Percentiles rank a stretch among this genome's conserved stretches.
Conservation (phyloP, 2,329 filamentous ascomycete species). For the Sporothrix humicola region DNA sequence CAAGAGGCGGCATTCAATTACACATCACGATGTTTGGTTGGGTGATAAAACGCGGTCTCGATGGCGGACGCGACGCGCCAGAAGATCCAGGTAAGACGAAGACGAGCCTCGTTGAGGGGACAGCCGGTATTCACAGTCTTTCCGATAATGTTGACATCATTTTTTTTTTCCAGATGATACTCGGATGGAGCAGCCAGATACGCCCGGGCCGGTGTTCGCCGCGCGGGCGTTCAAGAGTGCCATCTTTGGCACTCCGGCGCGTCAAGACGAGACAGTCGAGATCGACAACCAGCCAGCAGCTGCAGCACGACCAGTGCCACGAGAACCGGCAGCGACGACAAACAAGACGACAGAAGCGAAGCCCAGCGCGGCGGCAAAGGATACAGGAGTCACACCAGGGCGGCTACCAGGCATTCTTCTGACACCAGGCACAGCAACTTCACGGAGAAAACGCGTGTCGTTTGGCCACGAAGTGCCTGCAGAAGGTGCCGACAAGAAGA, state of each 20-base stretch:
- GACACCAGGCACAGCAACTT: slow-evolving; percentile 66
- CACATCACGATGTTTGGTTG: slow-evolving; percentile 60
- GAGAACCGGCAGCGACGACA: neutral
- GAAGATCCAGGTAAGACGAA: slow-evolving; percentile 36
- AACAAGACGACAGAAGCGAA: slow-evolving; percentile 30
- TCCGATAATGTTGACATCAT: slow-evolving; percentile 3
- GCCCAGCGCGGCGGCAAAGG: slow-evolving; percentile 38
- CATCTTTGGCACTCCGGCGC: slow-evolving; percentile 64
- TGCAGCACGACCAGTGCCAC: slow-evolving; percentile 46
- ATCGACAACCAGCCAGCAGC: slow-evolving; percentile 32
- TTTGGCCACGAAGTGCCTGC: slow-evolving; percentile 63
- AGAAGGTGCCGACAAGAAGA: slow-evolving; percentile 44
- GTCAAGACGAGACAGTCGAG: slow-evolving; percentile 39
- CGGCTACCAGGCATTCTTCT: slow-evolving; percentile 63
- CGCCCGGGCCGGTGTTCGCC: slow-evolving; percentile 69
- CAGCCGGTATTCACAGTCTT: neutral
- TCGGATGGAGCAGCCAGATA: slow-evolving; percentile 65
- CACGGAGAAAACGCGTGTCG: slow-evolving; percentile 68
- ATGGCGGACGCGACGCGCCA: slow-evolving; percentile 37
- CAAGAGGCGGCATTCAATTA: neutral
- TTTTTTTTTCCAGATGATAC: slow-evolving; percentile 47
- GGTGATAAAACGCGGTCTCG: slow-evolving; percentile 59
- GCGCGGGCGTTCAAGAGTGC: slow-evolving; percentile 68
- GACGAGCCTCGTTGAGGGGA: neutral
- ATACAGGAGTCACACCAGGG: slow-evolving; percentile 26